Evolutionary conservation across 129 eudicot species (phyloP).

Genomic region (Saposhnikovia divaricata): DNA sequence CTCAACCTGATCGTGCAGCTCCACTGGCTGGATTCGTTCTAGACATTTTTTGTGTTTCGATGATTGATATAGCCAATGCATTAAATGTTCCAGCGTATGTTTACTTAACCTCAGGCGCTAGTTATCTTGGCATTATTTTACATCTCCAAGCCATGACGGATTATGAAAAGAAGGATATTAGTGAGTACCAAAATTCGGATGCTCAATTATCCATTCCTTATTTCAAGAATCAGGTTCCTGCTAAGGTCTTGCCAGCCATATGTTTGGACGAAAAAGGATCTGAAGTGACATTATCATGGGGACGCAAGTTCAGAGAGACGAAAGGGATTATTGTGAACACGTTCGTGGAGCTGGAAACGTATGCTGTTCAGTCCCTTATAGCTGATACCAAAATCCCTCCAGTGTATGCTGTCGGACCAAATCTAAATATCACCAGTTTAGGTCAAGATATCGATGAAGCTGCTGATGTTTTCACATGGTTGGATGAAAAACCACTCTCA

Average conservation of each 20-base stretch:
- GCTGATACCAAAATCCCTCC: neutral
- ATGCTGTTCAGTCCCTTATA: neutral
- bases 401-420: neutral
- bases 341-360: neutral
- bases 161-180: neutral
- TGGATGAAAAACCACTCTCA: neutral
- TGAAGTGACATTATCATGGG: neutral
- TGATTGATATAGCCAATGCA: slow-evolving; percentile 3
- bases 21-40: neutral
- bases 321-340: slow-evolving; percentile 5
- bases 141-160: slow-evolving; percentile 5
- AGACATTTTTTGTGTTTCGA: neutral
- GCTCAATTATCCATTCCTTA: neutral
- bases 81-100: neutral
- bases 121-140: slow-evolving; percentile 5
- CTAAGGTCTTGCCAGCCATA: slow-evolving; percentile 1
- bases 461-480: neutral
- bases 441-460: neutral
- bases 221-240: slow-evolving; percentile 6
- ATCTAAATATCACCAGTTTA: neutral
- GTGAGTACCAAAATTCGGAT: neutral
- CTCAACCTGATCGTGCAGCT: neutral
- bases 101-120: neutral
- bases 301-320: neutral
- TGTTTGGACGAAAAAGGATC: slow-evolving; percentile 1